Percentiles rank a stretch among this genome's conserved stretches.
Conservation (phyloP, 1,139 yeast species). For the Kodamaea sp. region DNA sequence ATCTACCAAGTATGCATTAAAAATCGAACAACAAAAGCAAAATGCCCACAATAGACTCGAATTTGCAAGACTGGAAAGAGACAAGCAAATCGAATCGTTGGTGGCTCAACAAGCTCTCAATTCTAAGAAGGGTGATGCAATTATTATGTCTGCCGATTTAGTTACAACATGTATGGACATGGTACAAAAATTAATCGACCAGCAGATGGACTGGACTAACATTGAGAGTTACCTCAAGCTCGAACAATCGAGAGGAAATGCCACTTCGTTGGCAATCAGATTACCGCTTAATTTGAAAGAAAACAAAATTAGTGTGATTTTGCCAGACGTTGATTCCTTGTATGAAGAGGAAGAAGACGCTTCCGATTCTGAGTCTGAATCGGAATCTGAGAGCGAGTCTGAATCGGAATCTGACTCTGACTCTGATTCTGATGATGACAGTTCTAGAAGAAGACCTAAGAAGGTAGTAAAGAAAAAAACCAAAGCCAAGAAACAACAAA, state of each 20-base stretch:
- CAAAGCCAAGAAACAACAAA: constrained; percentile 15
- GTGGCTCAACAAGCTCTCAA: constrained; percentile 65
- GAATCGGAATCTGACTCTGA: constrained; percentile 31
- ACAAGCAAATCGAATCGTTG: constrained; percentile 67
- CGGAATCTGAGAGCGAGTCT: constrained; percentile 29
- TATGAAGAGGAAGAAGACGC: constrained; percentile 30
- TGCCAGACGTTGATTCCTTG: constrained; percentile 45
- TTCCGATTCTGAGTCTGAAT: constrained; percentile 13
- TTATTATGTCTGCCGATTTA: constrained; percentile 66
- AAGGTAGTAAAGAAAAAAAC: constrained; percentile 17
- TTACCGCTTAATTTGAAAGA: constrained; percentile 72
- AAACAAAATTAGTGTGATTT: constrained; percentile 61
- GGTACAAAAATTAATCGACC: constrained; percentile 66
- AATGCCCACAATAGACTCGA: constrained; percentile 74
- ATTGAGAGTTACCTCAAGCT: constrained; percentile 73
- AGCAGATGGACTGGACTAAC: constrained; percentile 94
- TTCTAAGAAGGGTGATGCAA: constrained; percentile 68
- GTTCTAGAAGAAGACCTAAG: constrained; percentile 13
- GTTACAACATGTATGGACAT: constrained; percentile 74
- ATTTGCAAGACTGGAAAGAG: constrained; percentile 73
- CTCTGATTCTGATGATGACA: constrained; percentile 34
- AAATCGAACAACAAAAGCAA: constrained; percentile 74
- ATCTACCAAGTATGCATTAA: constrained; percentile 71
- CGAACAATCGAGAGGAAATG: constrained; percentile 68
- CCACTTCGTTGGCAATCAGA: constrained; percentile 60